Base-by-base conservation (phyloP, 306 rosid species). In the Sophora flavescens region DNA sequence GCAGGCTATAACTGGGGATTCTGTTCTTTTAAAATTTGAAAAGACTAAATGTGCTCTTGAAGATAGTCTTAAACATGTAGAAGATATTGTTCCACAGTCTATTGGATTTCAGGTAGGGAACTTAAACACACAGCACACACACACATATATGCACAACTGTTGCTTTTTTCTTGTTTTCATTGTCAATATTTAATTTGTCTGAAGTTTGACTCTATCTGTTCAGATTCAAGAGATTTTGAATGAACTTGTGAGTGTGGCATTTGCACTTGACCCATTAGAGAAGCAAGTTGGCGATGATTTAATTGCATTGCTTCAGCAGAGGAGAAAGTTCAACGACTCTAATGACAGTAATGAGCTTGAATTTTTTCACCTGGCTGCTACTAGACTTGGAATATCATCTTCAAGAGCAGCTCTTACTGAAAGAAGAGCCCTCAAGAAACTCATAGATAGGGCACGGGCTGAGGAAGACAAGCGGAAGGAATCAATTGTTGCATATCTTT, bases 391-490 rank as follows among this genome's bases (percentile, higher is more conserved):
- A 69, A 88, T 96, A 65, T 89, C 96, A 80, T 96, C 99, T 78
- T 96, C 98, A 53, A 91, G 92, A 84, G 97, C 86, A 69, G 98
- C 99, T 80, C 97, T 96, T 59, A 68, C 97, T 5, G 99, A 96
- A 89, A 91, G 99, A 81, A 89, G 99, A 81, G 96, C 98, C 75
- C 92, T 96, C 36, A 96, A 88, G 90, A 96, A 93, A 85, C 87
- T 91, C 78, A 76, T 91, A 66, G 98, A 92, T 65, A 91, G 90
- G 83, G 99, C 99, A 68, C 93, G 90, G 65, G 78, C 89, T 1
- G 98, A 96, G 88, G 98, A 96, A 83, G 98, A 96, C 83, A 92
- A 92, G 82, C 89, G 99, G 74, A 96, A 96, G 84, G 99, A 96
- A 82, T 92, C 98, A 62, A 96, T 96, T 70, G 93, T 96, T 74